Conservation (phyloP, 371 early-diverging fungal species). For the Zychaea mexicana region DNA sequence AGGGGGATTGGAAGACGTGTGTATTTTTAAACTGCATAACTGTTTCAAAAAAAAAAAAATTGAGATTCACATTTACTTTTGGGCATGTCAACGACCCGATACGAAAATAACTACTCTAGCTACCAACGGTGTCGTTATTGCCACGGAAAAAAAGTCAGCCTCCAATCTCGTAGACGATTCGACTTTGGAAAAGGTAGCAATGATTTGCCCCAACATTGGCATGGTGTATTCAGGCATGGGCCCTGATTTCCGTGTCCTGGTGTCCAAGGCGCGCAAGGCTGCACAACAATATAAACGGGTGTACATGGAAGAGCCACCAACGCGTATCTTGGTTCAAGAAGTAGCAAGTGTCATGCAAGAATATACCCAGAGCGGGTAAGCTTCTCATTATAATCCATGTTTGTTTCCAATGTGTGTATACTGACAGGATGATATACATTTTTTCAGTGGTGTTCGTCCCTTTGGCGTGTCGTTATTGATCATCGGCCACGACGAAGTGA, state of each 20-base stretch:
- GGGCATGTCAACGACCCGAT: neutral
- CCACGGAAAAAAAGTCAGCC: constrained; percentile 96
- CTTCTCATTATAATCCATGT: neutral
- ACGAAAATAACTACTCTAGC: constrained; percentile 51
- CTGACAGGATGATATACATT: neutral
- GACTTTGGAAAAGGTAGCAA: constrained; percentile 87
- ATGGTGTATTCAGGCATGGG: constrained; percentile 99
- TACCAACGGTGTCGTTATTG: constrained; percentile 97
- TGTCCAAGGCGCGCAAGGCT: constrained; percentile 93
- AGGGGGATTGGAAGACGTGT: neutral
- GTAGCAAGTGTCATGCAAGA: constrained; percentile 98
- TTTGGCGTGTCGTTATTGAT: constrained; percentile 98
- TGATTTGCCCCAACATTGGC: constrained; percentile 91
- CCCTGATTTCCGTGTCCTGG: constrained; percentile 95
- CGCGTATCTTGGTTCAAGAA: constrained; percentile 92
- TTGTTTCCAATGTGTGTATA: neutral
- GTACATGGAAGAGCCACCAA: constrained; percentile 96
- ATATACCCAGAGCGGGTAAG: constrained; percentile 97
- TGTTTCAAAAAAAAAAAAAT: neutral
- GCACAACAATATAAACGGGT: constrained; percentile 93
- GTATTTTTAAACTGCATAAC: no score
- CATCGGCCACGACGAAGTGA: constrained; percentile 90
- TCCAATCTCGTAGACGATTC: constrained; percentile 93
- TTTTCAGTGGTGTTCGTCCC: constrained; percentile 94
- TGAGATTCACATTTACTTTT: no score